Percentiles rank a stretch among this genome's conserved stretches.
Conservation (phyloP, 164 flowering plant genomes). For the Liquidambar formosana region DNA sequence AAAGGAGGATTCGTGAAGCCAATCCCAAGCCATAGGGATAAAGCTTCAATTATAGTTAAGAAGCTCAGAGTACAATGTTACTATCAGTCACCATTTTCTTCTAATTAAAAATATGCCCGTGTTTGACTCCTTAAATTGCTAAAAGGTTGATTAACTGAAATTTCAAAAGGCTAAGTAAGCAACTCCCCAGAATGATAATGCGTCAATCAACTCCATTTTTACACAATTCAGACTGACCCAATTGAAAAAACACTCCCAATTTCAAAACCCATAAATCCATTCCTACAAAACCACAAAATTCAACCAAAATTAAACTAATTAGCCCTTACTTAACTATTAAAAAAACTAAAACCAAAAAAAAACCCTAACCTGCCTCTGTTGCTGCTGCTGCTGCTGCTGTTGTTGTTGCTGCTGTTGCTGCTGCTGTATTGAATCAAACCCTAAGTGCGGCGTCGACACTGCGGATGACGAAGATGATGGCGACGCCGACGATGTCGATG, state of each 20-base stretch:
- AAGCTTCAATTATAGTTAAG: not conserved
- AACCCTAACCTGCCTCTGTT: slow-evolving; percentile 43
- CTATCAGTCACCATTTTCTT: slow-evolving; percentile 1
- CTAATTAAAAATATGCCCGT: slow-evolving; percentile 2
- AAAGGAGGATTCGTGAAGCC: not conserved
- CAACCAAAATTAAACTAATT: not conserved
- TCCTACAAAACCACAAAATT: not conserved
- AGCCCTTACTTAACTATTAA: not conserved
- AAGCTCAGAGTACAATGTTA: slow-evolving; percentile 8
- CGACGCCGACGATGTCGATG: slow-evolving; percentile 62
- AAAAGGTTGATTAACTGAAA: not conserved
- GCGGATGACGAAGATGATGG: slow-evolving; percentile 86
- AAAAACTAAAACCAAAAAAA: too few species aligned
- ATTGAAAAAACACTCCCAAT: slow-evolving; percentile 5
- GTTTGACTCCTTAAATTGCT: slow-evolving; percentile 1
- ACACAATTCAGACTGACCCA: not conserved
- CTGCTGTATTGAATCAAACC: slow-evolving; percentile 64
- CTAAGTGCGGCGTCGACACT: slow-evolving; percentile 62
- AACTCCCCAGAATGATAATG: not conserved
- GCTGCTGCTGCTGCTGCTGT: slow-evolving; percentile 38
- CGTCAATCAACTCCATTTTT: not conserved
- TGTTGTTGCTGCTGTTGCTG: slow-evolving; percentile 53
- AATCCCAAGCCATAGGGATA: not conserved
- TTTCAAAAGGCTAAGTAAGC: not conserved
- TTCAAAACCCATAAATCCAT: slow-evolving; percentile 6